Evolutionary conservation across 2,329 filamentous ascomycete species (phyloP).

Genomic region (Daldinia eschscholtzii): DNA sequence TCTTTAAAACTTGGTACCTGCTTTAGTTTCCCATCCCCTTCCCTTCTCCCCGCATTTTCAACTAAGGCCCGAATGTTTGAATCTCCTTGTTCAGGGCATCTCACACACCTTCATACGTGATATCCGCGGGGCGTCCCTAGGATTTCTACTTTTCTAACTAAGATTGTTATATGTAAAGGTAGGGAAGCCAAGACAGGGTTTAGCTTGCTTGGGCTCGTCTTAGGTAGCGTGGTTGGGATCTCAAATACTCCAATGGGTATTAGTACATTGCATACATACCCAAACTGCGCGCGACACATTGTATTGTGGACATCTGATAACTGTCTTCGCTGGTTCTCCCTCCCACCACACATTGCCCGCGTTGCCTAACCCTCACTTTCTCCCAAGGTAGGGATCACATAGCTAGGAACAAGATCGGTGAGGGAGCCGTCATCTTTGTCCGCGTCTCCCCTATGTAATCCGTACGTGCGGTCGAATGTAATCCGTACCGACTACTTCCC

Average conservation of each 20-base stretch:
- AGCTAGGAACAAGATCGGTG: constrained; percentile 42
- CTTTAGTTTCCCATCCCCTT: constrained; percentile 23
- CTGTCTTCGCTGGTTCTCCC: constrained; percentile 22
- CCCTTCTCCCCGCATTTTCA: constrained; percentile 31
- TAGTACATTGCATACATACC: constrained; percentile 17
- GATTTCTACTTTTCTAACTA: not conserved
- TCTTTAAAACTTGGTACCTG: constrained; percentile 36
- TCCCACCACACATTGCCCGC: constrained; percentile 34
- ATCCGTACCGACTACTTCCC: constrained; percentile 27
- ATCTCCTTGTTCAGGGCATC: constrained; percentile 21
- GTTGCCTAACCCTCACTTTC: constrained; percentile 26
- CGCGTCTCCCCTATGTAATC: constrained; percentile 24
- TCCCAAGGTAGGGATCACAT: constrained; percentile 45
- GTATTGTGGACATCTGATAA: constrained; percentile 33
- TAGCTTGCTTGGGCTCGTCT: constrained; percentile 29
- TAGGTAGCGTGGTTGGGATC: constrained; percentile 38
- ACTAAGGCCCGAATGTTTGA: constrained; percentile 26
- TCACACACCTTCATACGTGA: constrained; percentile 21
- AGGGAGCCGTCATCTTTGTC: constrained; percentile 34
- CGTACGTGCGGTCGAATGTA: constrained; percentile 13
- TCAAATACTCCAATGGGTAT: constrained; percentile 31
- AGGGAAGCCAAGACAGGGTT: constrained; percentile 39
- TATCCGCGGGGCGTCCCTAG: constrained; percentile 10
- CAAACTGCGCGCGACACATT: constrained; percentile 27
- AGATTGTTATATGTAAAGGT: constrained; percentile 15